phyloP scores from a whole-genome alignment of 192 early-diverging fungal species.

The Coemansia sp. region DNA sequence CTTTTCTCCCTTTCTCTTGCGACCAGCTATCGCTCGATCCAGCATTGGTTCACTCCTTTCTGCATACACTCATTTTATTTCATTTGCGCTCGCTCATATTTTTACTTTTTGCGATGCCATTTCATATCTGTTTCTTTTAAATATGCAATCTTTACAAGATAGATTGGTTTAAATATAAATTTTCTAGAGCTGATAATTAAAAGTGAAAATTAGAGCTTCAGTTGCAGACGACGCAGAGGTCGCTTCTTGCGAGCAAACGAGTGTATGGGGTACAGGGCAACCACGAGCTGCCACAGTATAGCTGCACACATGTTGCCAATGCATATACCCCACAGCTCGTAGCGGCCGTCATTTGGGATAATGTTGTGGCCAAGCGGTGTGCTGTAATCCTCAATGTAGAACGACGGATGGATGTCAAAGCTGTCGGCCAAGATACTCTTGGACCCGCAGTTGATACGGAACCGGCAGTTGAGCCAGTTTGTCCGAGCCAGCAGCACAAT shows the following conservation, averaged over 20 bases:
- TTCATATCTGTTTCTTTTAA: not conserved
- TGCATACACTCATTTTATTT: not conserved
- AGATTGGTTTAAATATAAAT: not conserved
- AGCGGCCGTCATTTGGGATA: slow-evolving; percentile 61
- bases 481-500: slow-evolving; percentile 62
- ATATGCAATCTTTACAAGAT: not conserved
- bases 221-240: slow-evolving; percentile 36
- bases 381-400: slow-evolving; percentile 59
- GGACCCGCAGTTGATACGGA: slow-evolving; percentile 73
- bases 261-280: slow-evolving; percentile 54
- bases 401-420: slow-evolving; percentile 46
- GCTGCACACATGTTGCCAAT: slow-evolving; percentile 46
- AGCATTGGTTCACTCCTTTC: not conserved
- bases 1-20: too few species aligned
- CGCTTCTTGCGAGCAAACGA: slow-evolving; percentile 45
- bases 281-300: slow-evolving; percentile 49
- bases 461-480: slow-evolving; percentile 65
- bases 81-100: not conserved
- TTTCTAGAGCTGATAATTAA: not conserved
- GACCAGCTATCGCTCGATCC: too few species aligned
- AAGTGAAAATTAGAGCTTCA: slow-evolving; percentile 3
- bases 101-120: not conserved
- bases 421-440: slow-evolving; percentile 26
- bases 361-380: slow-evolving; percentile 71
- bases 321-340: slow-evolving; percentile 57